Percentiles rank a stretch among this genome's conserved stretches.
Conservation (phyloP, 129 eudicot species). For the Helianthus tuberosus region DNA sequence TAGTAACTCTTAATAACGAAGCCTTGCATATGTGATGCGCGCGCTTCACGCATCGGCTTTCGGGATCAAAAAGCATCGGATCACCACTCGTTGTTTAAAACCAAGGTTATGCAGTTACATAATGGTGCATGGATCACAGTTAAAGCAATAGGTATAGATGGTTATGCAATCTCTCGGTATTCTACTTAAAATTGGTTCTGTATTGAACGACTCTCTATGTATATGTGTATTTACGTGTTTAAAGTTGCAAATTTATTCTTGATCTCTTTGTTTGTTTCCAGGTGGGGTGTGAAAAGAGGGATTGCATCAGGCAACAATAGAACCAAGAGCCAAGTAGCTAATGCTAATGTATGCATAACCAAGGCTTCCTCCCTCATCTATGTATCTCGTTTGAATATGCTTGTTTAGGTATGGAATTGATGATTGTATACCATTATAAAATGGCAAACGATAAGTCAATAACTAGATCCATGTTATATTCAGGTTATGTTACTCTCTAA, state of each 20-base stretch:
- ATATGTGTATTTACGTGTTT: not conserved
- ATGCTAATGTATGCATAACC: slow-evolving; percentile 70
- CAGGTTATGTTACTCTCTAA: not conserved
- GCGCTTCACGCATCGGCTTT: too few species aligned
- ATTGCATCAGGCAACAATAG: slow-evolving; percentile 36
- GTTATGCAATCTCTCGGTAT: not conserved
- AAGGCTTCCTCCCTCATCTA: slow-evolving; percentile 39
- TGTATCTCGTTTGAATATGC: slow-evolving; percentile 48
- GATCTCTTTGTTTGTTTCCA: slow-evolving; percentile 31
- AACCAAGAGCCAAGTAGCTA: slow-evolving; percentile 48
- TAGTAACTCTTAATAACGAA: too few species aligned
- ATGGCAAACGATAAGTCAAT: not conserved
- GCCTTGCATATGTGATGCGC: too few species aligned
- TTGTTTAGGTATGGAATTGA: slow-evolving; percentile 47
- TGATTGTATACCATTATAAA: not conserved
- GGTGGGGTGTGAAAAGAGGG: slow-evolving; percentile 57
- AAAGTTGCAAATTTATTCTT: not conserved
- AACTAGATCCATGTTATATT: slow-evolving; percentile 16
- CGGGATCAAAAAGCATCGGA: too few species aligned
- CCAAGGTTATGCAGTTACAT: too few species aligned
- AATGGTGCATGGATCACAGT: slow-evolving; percentile 1
- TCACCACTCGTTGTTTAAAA: too few species aligned
- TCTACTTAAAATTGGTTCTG: not conserved
- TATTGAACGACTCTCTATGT: not conserved
- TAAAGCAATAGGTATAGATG: not conserved